Percentiles rank a stretch among this genome's conserved stretches.
Conservation (phyloP, 768 basidiomycete genomes). For the Cystofilobasidium bisporidii region DNA sequence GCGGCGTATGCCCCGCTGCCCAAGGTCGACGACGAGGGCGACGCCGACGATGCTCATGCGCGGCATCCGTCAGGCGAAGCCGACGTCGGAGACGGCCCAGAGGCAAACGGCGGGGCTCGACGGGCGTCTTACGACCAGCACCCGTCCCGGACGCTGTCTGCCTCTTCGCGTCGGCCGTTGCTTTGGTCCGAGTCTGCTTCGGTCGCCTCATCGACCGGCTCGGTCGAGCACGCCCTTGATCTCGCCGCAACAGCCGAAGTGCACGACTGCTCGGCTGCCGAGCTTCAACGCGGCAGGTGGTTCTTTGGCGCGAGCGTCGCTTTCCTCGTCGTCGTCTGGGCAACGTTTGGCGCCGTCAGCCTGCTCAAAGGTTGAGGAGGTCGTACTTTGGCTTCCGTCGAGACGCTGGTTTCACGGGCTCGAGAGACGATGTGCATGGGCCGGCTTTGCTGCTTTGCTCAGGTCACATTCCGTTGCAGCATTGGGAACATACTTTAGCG, state of each 20-base stretch:
- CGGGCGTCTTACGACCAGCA: background rate
- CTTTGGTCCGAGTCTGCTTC: slow-evolving; percentile 6
- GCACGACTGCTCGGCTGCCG: background rate
- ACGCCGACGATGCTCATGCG: background rate
- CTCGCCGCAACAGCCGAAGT: background rate
- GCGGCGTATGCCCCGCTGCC: background rate
- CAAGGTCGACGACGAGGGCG: background rate
- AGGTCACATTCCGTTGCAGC: too few relatives aligned
- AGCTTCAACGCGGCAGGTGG: slow-evolving; percentile 11
- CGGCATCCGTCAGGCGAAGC: background rate
- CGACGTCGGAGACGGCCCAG: background rate
- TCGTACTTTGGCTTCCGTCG: too few relatives aligned
- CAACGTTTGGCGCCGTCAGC: slow-evolving; percentile 9
- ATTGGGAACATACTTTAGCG: too few relatives aligned
- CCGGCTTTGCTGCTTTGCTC: too few relatives aligned
- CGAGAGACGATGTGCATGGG: too few relatives aligned
- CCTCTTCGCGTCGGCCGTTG: slow-evolving; percentile 13
- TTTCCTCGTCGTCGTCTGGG: slow-evolving; percentile 18
- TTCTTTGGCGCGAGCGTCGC: slow-evolving; percentile 15
- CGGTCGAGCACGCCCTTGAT: background rate
- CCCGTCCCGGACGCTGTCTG: background rate
- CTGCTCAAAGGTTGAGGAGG: slow-evolving; percentile 6
- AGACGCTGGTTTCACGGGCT: too few relatives aligned
- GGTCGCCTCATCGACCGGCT: background rate
- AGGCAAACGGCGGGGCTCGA: too few relatives aligned